phyloP scores from a whole-genome alignment of 2,329 filamentous ascomycete genomes.

The Pseudogymnoascus sp. region DNA sequence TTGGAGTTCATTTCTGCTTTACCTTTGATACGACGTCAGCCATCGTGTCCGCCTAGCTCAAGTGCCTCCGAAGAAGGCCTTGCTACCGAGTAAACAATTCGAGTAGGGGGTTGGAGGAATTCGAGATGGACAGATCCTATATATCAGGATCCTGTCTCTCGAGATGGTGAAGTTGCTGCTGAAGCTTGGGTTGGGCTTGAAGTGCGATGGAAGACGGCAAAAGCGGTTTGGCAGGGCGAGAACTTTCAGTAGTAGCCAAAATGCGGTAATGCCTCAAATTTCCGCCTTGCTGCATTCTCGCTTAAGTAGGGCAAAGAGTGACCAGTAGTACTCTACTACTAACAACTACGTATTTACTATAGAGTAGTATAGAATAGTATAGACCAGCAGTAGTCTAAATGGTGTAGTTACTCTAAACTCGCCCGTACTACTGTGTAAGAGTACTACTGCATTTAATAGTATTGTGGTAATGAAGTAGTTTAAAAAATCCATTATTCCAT shows the following conservation, averaged over 20 bases:
- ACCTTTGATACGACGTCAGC: conserved; percentile 32
- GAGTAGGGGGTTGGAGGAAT: conserved; percentile 17
- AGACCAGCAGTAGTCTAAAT: background rate
- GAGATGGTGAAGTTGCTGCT: conserved; percentile 17
- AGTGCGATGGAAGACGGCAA: background rate
- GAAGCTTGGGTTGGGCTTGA: background rate
- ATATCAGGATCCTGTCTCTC: conserved; percentile 31
- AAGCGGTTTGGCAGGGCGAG: background rate
- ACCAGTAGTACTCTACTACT: background rate
- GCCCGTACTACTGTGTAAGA: background rate
- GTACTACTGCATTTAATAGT: too few species aligned
- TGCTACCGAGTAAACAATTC: conserved; percentile 31
- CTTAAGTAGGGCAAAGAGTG: conserved; percentile 4
- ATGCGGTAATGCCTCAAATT: conserved; percentile 6
- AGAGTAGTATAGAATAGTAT: background rate
- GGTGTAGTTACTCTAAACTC: background rate
- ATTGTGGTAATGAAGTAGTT: background rate
- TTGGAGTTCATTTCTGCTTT: conserved; percentile 5
- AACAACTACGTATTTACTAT: background rate
- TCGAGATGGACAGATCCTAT: conserved; percentile 31
- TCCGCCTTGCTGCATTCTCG: background rate
- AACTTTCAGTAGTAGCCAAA: conserved; percentile 1
- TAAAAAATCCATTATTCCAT: background rate
- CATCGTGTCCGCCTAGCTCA: conserved; percentile 30
- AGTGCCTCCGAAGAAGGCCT: conserved; percentile 32